Conservation (phyloP, 345 rosid genomes). For the Eucalyptus paniculata region DNA sequence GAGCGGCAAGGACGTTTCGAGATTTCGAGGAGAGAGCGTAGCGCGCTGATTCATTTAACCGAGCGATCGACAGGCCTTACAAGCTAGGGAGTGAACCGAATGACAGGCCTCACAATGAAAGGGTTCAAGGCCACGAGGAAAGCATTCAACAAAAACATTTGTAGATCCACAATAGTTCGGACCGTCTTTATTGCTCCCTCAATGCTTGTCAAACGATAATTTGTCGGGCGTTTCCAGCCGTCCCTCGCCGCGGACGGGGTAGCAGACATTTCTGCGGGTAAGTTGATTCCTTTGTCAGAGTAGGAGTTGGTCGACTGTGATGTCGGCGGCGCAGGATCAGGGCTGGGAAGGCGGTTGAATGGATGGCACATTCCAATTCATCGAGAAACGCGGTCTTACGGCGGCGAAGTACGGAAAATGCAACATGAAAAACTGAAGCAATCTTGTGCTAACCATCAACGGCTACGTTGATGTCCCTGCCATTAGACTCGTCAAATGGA, state of each 20-base stretch:
- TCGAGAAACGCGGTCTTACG: constrained; percentile 2
- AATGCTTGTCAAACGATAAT: background rate
- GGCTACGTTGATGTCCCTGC: constrained; percentile 4
- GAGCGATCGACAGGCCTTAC: constrained; percentile 7
- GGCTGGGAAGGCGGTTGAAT: too few relatives aligned
- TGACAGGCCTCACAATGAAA: constrained; percentile 33
- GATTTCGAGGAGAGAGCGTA: constrained; percentile 13
- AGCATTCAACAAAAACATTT: background rate
- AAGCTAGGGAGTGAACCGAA: constrained; percentile 24
- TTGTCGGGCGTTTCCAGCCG: constrained; percentile 11
- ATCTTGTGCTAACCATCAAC: constrained; percentile 1
- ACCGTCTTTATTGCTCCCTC: background rate
- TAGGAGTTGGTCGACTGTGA: too few relatives aligned
- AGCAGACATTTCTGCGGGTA: too few relatives aligned
- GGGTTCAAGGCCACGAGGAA: too few relatives aligned
- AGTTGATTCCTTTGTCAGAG: too few relatives aligned
- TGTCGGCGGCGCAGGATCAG: too few relatives aligned
- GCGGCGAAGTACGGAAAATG: constrained; percentile 7
- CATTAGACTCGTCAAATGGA: background rate
- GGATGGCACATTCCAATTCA: constrained; percentile 14
- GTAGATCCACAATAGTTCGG: background rate
- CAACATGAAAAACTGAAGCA: background rate
- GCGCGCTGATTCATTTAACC: constrained; percentile 5
- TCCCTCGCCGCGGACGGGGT: constrained; percentile 5
- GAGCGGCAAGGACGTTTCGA: constrained; percentile 4